Evolutionary conservation across 768 basidiomycete species (phyloP), one percentile per base, ranked within the genome.

Genomic region (Lentinula guzmanii): DNA sequence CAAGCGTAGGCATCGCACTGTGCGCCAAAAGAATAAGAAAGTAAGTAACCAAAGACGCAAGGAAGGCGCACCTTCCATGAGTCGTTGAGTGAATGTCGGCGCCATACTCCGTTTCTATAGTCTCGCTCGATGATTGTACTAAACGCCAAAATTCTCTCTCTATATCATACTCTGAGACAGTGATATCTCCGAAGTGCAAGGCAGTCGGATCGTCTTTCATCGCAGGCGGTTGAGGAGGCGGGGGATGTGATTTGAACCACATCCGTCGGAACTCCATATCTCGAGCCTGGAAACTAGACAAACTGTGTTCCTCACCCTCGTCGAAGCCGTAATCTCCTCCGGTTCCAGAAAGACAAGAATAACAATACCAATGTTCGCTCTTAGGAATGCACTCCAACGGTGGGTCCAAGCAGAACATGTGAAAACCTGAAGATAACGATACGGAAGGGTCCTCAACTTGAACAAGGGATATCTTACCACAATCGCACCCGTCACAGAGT

Each of bases 61-160:
- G 46, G 1, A 35, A 6, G 10, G 16, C 83, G 63, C 72, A 95
- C 95, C 94, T 98, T 74, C 96, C 96, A 67, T 98, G 94, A 7
- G 92, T 96, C 1, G 95, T 95, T 8, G 95, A 96, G 74, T 98
- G 95, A 37, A 99, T 90, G 72, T 99, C 97, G 1, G 97, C 97
- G n/a, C 97, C 97, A 70, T 99, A 99, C 74, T 99, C 97, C 37
- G 98, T 89, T 72, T 99, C 97, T 16, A 99, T 95, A 0, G 93
- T 95, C 70, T 98, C 95, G 46, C 82, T 78, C 60, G 85, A 83
- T 16, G 90, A 90, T 72, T 97, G 91, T 9, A 98, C 95, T 55
- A 99, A 82, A 37, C 95, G 83, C 97, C 97, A 99, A 68, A 98
- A 99, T 73, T 99, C 96, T 52, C 82, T 79, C 78, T 99, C 97